Base-by-base conservation (phyloP, 129 eudicot species). In the sunflower (Helianthus annuus) region DNA sequence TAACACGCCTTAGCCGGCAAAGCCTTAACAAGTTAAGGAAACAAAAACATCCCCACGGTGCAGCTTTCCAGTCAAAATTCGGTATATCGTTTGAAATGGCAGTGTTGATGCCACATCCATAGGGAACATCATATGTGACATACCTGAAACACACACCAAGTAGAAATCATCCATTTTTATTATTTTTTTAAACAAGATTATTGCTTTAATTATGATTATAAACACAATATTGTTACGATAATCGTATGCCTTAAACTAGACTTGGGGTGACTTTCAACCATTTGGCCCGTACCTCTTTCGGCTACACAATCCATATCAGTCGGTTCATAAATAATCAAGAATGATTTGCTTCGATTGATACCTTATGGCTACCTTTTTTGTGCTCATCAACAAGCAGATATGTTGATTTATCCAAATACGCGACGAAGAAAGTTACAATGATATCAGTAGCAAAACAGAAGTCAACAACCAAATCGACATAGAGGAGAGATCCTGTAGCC, bases 1-100 rank as follows among this genome's bases (percentile, higher is more conserved):
- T 87, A 72, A 91, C 97, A 83, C 95, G 95, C 79, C 91, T 81
- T n/a, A 91, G 86, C 73, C 97, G 83, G 95, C 97, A 87, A 1
- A 87, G 85, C 70, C 95, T 72, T 29, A 91, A 86, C 75, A 91
- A 77, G 85, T 87, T 91, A 72, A 91, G 97, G 68, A 91, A 83
- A 69, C 91, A 59, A 87, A 91, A 11, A 73, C 85, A 12, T 91
- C 79, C 24, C 97, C 85, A 1, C 22, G 65, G 48, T 75, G 78
- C 64, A 39, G 60, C 60, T 74, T 45, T 53, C 95, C 91, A 0
- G 88, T 80, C 0, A 87, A 72, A 27, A 82, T 19, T 34, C 79
- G 76, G 70, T 87, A 87, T 73, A 91, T 85, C 15, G 86, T 16
- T 68, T 85, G 97, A 69, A 87, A 87, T 45, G 97, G 97, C 10